phyloP scores from a whole-genome alignment of 805 yeast genomes.

The Kodamaea sagamina region DNA sequence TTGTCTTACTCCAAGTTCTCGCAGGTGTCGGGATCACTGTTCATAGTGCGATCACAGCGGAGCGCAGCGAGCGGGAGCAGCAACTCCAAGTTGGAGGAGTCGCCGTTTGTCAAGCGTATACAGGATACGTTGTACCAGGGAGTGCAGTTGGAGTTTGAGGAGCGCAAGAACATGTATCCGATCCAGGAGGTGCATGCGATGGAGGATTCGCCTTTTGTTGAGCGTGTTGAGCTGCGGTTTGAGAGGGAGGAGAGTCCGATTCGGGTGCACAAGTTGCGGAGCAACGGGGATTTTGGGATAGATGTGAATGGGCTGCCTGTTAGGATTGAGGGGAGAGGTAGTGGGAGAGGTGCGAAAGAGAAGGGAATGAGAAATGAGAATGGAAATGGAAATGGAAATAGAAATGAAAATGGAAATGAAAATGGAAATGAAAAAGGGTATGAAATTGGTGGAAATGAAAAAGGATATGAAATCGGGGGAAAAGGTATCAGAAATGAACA shows the following conservation, averaged over 20 bases:
- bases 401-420: neutral
- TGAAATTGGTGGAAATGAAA: neutral
- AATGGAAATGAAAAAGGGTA: neutral
- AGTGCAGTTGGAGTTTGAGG: slow-evolving; percentile 14
- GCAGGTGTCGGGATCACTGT: slow-evolving; percentile 26
- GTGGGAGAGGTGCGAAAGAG: too few species aligned
- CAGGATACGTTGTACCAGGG: slow-evolving; percentile 21
- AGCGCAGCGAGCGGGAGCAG: slow-evolving; percentile 10
- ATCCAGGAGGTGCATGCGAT: slow-evolving; percentile 6
- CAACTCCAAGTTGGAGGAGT: slow-evolving; percentile 13
- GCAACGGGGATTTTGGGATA: neutral
- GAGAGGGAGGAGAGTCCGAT: neutral
- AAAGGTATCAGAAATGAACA: neutral
- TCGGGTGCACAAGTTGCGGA: neutral
- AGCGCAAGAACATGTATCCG: slow-evolving; percentile 7
- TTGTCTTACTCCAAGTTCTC: slow-evolving; percentile 42
- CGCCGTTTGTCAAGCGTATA: slow-evolving; percentile 34
- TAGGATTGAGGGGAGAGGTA: neutral
- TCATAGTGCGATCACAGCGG: slow-evolving; percentile 14
- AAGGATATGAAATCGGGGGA: neutral
- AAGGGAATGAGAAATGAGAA: neutral
- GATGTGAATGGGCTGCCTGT: slow-evolving; percentile 5
- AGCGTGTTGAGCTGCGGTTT: too few species aligned
- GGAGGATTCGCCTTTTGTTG: slow-evolving; percentile 6
- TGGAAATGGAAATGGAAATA: neutral